Evolutionary conservation across 2,329 filamentous ascomycete genomes (phyloP).

Genomic region (Talaromyces sp.): DNA sequence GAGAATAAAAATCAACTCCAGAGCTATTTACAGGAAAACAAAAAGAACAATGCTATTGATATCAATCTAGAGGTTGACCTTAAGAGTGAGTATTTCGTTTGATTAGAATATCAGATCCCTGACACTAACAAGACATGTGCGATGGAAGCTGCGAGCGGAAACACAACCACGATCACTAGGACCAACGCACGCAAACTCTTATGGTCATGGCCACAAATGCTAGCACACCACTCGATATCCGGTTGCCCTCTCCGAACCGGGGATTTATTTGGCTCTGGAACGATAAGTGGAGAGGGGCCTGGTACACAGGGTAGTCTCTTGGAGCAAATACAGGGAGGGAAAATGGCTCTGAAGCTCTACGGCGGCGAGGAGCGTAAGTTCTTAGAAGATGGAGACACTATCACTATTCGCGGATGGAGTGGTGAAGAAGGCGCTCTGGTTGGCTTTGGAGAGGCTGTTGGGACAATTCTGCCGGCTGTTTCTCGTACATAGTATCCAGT

Average conservation of each 20-base stretch:
- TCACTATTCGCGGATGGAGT: conserved; percentile 1
- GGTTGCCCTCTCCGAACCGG: neutral
- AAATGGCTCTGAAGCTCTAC: neutral
- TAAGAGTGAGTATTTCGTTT: no score
- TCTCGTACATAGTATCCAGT: neutral
- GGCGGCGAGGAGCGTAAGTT: conserved; percentile 1
- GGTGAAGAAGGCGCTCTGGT: neutral
- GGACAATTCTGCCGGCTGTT: neutral
- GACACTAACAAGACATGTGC: no score
- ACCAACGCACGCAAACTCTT: neutral
- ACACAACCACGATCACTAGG: neutral
- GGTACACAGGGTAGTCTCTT: conserved; percentile 3
- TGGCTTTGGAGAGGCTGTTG: neutral
- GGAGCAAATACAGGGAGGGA: conserved; percentile 1
- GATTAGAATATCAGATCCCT: no score
- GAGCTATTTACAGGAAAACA: no score
- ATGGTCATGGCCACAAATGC: conserved; percentile 2
- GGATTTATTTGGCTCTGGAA: conserved; percentile 2
- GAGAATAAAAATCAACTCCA: no score
- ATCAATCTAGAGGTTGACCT: no score
- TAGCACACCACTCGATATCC: neutral
- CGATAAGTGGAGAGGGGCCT: neutral
- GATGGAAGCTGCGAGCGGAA: neutral
- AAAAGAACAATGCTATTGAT: no score
- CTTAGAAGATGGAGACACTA: neutral